Evolutionary conservation across 768 basidiomycete genomes (phyloP), one percentile per base, ranked within the genome.

Genomic region (Lactifluus volemus): DNA sequence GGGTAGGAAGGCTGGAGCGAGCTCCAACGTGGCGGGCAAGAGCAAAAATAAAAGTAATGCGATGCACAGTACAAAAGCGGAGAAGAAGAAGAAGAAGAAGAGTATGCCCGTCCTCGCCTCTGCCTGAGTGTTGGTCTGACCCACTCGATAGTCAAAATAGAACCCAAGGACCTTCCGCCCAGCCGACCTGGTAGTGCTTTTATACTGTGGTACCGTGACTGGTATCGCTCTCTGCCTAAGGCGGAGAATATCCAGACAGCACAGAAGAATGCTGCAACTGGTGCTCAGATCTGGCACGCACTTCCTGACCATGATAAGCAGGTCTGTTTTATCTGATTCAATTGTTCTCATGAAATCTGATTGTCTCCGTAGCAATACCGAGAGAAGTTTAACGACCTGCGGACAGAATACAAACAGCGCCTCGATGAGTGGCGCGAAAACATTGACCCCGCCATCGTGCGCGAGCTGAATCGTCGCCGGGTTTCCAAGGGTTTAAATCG

Each of bases 301-400:
- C 7, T 64, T 19, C 19, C 65, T 29, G 65, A 66, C 1, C 0
- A 52, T 54, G 65, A 64, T 8, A 66, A 64, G 30, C 50, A 61
- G 55, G 65, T 64, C n/a, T 41, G 47, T 25, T 8, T 55, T 9
- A 39, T 1, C 2, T 39, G 29, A 14, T 29, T 32, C 3, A 5
- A n/a, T 17, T 17, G 2, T 17, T 47, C 6, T 25, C n/a, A 25
- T 34, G 15, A 39, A 11, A 15, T 45, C 36, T 58, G 11, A 55
- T 30, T 17, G 8, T 38, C 15, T 17, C 25, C 11, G 32, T 21
- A 63, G 63, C 59, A 2, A 47, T 61, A 55, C 32, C 34, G 12
- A 25, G 59, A 63, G 42, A 60, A 62, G 15, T 2, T 0, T 1
- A 21, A 30, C n/a, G 11, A 1, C 42, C 14, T 61, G 38, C 5